Evolutionary conservation across 257 asterid species (phyloP).

Genomic region (Nicotiana obtusifolia): DNA sequence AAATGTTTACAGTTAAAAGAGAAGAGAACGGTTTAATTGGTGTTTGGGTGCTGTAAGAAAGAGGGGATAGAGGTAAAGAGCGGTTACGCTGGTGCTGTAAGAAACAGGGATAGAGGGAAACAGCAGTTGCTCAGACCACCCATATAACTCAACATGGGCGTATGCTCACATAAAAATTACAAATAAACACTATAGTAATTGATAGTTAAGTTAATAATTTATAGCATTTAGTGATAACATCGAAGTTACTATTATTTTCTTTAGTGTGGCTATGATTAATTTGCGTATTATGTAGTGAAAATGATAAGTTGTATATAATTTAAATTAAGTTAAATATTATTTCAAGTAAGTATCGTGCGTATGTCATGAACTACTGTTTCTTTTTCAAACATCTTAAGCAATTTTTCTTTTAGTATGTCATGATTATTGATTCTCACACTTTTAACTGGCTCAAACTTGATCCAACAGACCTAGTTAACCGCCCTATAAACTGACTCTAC

Average conservation of each 20-base stretch:
- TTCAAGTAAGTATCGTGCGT: too few species aligned
- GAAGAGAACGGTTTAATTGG: background rate
- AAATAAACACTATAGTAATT: background rate
- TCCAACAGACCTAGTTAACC: too few species aligned
- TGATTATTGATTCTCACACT: background rate
- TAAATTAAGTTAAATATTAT: background rate
- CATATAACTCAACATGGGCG: background rate
- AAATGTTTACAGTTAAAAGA: background rate
- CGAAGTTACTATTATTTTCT: background rate
- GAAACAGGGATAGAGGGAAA: conserved; percentile 1
- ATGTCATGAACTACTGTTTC: too few species aligned
- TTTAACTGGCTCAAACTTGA: background rate
- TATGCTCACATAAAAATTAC: background rate
- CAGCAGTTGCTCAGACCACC: background rate
- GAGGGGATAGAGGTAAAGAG: conserved; percentile 8
- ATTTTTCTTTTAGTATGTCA: too few species aligned
- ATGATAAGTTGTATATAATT: background rate
- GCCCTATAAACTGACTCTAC: too few species aligned
- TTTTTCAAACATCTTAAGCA: too few species aligned
- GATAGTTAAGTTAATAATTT: background rate
- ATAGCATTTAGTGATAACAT: too few species aligned
- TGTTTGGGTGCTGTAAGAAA: background rate
- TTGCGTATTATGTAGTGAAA: background rate
- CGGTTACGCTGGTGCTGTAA: background rate
- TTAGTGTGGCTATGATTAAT: too few species aligned